A percentile compares a stretch with the other conserved stretches of the same genome.
phyloP scores from a whole-genome alignment of 2,329 filamentous ascomycete genomes.

The Aspergillus melleus region DNA sequence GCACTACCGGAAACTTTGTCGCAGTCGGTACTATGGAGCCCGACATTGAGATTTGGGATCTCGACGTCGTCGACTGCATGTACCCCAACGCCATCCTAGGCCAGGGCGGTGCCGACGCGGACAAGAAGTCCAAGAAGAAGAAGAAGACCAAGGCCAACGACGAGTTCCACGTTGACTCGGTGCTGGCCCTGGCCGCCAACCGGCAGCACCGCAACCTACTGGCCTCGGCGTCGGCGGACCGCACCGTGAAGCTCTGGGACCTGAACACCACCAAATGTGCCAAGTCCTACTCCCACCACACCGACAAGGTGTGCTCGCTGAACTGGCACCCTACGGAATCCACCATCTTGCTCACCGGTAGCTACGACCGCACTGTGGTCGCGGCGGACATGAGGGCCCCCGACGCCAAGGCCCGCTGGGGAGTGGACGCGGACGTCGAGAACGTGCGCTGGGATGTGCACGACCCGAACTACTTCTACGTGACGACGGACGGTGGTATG shows the following conservation, averaged over 20 bases:
- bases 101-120: conserved; percentile 57
- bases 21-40: conserved; percentile 97
- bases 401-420: conserved; percentile 81
- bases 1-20: conserved; percentile 81
- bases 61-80: conserved; percentile 96
- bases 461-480: conserved; percentile 89
- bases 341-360: conserved; percentile 86
- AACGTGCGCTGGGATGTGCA: conserved; percentile 91
- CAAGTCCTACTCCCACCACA: conserved; percentile 94
- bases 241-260: conserved; percentile 98
- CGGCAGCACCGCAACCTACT: conserved; percentile 90
- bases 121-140: conserved; percentile 75
- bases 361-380: conserved; percentile 91
- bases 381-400: conserved; percentile 96
- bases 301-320: conserved; percentile 94
- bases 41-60: conserved; percentile 97
- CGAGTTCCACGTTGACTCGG: conserved; percentile 88
- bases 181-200: conserved; percentile 89
- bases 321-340: conserved; percentile 89
- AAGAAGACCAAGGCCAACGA: conserved; percentile 90
- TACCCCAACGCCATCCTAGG: conserved; percentile 96
- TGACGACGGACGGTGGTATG: conserved; percentile 87
- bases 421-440: conserved; percentile 94
- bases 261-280: conserved; percentile 88
- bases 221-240: conserved; percentile 92